These are phyloP conservation scores for Tulasnella sp. DNA, from an alignment of 768 basidiomycete species.

Conservation along the genomic window DNA sequence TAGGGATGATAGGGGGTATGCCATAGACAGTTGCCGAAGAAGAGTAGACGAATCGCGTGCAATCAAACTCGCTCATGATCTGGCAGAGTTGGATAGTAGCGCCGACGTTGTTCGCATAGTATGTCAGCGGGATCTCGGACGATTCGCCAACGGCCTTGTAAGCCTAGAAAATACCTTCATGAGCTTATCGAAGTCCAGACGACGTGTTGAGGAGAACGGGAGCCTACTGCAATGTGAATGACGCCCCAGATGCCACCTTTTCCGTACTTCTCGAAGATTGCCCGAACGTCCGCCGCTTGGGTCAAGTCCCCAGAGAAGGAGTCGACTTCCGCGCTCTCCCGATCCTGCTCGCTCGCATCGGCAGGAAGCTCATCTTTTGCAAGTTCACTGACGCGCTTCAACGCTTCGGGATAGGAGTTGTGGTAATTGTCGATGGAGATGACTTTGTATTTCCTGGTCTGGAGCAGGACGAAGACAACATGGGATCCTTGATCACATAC, in stretches of 20 bases:
- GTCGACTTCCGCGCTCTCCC: constrained; percentile 64
- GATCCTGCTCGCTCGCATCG: constrained; percentile 55
- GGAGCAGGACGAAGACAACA: constrained; percentile 75
- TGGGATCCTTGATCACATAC: constrained; percentile 61
- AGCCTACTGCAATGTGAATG: constrained; percentile 81
- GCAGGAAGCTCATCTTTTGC: constrained; percentile 62
- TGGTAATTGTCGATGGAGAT: constrained; percentile 92
- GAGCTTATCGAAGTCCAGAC: background rate
- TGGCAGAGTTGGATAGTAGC: constrained; percentile 81
- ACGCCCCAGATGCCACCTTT: constrained; percentile 95
- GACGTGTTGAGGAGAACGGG: constrained; percentile 6
- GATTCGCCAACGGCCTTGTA: constrained; percentile 98
- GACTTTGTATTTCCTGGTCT: constrained; percentile 83
- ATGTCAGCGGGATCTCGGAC: constrained; percentile 80
- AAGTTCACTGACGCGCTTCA: constrained; percentile 68
- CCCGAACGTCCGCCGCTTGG: constrained; percentile 53
- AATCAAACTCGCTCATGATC: constrained; percentile 75
- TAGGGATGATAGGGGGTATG: constrained; percentile 82
- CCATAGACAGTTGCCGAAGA: constrained; percentile 98
- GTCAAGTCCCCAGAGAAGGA: constrained; percentile 64
- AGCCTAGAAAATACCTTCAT: constrained; percentile 41
- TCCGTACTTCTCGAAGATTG: constrained; percentile 73
- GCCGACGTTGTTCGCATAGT: constrained; percentile 89
- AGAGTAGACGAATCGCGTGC: constrained; percentile 86
- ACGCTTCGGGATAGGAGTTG: constrained; percentile 73